A percentile compares a stretch with the other conserved stretches of the same genome.
Evolutionary conservation across 2,329 filamentous ascomycete species (phyloP).

Genomic region (Epichloe coenophiala): DNA sequence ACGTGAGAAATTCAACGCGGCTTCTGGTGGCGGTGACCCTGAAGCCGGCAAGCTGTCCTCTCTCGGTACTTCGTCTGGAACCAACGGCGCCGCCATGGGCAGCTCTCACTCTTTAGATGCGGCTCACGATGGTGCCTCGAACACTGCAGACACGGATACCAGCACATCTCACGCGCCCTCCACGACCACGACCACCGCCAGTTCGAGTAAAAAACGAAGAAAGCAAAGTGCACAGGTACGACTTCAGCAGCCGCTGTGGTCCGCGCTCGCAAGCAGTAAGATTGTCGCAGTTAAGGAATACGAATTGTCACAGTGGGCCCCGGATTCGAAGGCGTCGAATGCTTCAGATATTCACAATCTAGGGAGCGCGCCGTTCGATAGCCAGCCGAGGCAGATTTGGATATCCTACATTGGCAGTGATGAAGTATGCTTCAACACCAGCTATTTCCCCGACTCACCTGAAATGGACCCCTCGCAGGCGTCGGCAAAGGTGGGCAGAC

Average conservation of each 20-base stretch:
- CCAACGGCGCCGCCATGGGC: conserved; percentile 9
- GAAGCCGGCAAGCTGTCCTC: conserved; percentile 44
- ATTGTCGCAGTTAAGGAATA: conserved; percentile 91
- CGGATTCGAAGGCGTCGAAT: conserved; percentile 60
- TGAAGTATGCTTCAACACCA: conserved; percentile 64
- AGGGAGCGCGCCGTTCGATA: conserved; percentile 58
- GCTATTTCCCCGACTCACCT: conserved; percentile 39
- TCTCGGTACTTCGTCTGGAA: conserved; percentile 10
- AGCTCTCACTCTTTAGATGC: neutral
- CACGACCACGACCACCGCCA: conserved; percentile 25
- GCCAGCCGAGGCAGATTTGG: conserved; percentile 61
- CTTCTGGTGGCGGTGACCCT: conserved; percentile 40
- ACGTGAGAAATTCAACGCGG: conserved; percentile 41
- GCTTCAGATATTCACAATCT: conserved; percentile 66
- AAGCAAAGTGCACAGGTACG: conserved; percentile 86
- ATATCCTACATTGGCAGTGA: conserved; percentile 68
- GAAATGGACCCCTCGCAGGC: conserved; percentile 18
- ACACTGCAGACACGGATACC: conserved; percentile 38
- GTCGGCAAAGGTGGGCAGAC: conserved; percentile 14
- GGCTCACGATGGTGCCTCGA: conserved; percentile 26
- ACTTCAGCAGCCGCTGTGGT: conserved; percentile 86
- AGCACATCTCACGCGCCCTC: conserved; percentile 9
- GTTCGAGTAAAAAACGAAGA: conserved; percentile 61
- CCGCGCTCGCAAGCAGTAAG: conserved; percentile 87
- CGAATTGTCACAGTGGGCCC: conserved; percentile 64